Percentiles rank a stretch among this genome's conserved stretches.
Conservation (phyloP, 2,329 filamentous ascomycete species). For the Ambrosiella xylebori region DNA sequence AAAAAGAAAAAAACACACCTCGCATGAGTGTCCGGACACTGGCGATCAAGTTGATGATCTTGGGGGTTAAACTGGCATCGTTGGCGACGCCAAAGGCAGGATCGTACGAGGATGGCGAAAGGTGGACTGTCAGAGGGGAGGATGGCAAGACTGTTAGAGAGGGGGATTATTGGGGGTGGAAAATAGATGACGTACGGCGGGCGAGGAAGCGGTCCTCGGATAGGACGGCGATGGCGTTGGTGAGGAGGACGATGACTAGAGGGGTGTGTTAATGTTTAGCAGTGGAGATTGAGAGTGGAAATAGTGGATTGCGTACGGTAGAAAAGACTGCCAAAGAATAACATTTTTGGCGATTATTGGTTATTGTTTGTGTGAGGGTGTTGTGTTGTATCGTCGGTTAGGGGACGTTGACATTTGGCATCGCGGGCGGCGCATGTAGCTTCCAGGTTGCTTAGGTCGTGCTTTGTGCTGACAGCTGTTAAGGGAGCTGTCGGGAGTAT, state of each 20-base stretch:
- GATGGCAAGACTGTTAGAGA: not conserved
- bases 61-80: conserved; percentile 67
- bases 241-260: conserved; percentile 59
- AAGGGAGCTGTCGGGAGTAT: too few species aligned
- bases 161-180: not conserved
- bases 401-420: not conserved
- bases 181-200: conserved; percentile 29
- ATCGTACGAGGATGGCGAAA: conserved; percentile 53
- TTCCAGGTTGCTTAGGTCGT: not conserved
- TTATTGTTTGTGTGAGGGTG: not conserved
- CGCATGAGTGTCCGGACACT: conserved; percentile 85
- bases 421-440: not conserved
- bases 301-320: conserved; percentile 28
- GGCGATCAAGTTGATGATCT: conserved; percentile 76
- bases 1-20: conserved; percentile 33
- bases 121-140: conserved; percentile 40
- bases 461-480: too few species aligned
- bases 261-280: not conserved
- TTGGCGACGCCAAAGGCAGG: conserved; percentile 59
- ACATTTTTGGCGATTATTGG: conserved; percentile 29
- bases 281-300: not conserved
- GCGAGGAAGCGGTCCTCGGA: conserved; percentile 87
- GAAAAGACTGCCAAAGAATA: conserved; percentile 55
- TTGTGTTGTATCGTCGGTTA: not conserved
- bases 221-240: conserved; percentile 85